Base-by-base conservation (phyloP, 2,329 filamentous ascomycete species). In the Fusarium nelsonii region DNA sequence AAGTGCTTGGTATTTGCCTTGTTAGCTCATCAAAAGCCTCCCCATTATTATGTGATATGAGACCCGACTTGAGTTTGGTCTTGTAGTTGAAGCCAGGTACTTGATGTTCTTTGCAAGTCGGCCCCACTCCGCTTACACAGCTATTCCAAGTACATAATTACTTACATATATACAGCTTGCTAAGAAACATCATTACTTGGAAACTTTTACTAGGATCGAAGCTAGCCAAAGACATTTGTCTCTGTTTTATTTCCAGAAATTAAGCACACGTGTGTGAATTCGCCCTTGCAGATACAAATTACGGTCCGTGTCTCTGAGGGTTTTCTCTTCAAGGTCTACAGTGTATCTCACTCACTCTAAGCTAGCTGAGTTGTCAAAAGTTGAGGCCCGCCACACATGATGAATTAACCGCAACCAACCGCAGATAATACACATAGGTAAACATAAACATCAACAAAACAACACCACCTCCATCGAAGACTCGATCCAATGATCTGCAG, bases 221-320 rank as follows among this genome's bases (percentile, higher is more conserved):
- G 33, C 34, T 56, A 68, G 50, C 45, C 45, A 44, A 37, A 43
- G 32, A 58, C 49, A 58, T 40, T 34, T 52, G 43, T 56, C 51
- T 57, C 51, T 65, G 32, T 64, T 72, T 70, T 70, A 64, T 73
- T 70, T 70, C 71, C 71, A 73, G 69, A 69, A 72, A 69, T 65
- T 51, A 52, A 53, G 61, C 57, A 54, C 63, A 60, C 60, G 55
- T 65, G 51, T 65, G 51, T 49, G 46, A 23, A 58, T 48, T 45
- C 15, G 61, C 61, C 65, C 65, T 70, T 70, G 58, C 68, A 67
- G 61, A 70, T 62, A 50, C 20, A 63, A 44, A 26, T 45, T 44
- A 55, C 37, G 48, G 50, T 44, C 56, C 51, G 20, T 56, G 50
- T 65, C 46, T 55, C 40, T 62, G 18, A 44, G 16, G 30, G 8